Base-by-base conservation (phyloP, 495 filamentous ascomycete species). In the Stereocaulon alpinum region DNA sequence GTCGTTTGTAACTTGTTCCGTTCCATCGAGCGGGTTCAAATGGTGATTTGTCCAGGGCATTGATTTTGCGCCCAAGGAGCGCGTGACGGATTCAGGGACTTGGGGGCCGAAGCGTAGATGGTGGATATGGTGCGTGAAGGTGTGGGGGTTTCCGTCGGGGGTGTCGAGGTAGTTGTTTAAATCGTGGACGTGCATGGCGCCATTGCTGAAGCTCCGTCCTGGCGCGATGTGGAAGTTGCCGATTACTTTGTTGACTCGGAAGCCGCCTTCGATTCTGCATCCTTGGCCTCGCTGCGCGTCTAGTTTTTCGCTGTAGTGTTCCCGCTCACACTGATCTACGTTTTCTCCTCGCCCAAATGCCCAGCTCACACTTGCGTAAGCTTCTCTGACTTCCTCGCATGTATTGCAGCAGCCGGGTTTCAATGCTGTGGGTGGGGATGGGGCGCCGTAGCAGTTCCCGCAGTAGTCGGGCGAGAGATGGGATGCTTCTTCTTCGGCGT, bases 161-260 rank as follows among this genome's bases (percentile, higher is more conserved):
- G 76, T 77, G 59, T 89, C 82, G 72, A 88, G 84, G 76, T 93
- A 99, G 71, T 93, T 92, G 65, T 95, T 88, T 48, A 97, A 77
- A 67, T 99, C 93, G 73, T 99, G 93, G 34, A 95, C 89, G 72
- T 99, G 93, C 84, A 96, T 85, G 73, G 95, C 93, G 55, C 88
- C 88, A 67, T 86, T 93, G 65, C 84, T 90, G 79, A 96, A 97
- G 68, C 84, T 89, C 71, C 90, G 85, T 67, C 93, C 93, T 1
- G 93, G 94, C 2, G 93, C 94, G 66, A 99, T 87, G 73, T 99
- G 93, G 81, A 99, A 99, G 74, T 99, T 99, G 45, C 93, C 93
- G 56, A 97, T 79, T 2, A 99, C 93, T 70, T 98, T 99, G 76
- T 97, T 99, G 47, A 99, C 93, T 32, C 88, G 86, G 61, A 99